A percentile compares a stretch with the other conserved stretches of the same genome.
Evolutionary conservation across 768 basidiomycete genomes (phyloP).

Genomic region (Trametes cubensis): DNA sequence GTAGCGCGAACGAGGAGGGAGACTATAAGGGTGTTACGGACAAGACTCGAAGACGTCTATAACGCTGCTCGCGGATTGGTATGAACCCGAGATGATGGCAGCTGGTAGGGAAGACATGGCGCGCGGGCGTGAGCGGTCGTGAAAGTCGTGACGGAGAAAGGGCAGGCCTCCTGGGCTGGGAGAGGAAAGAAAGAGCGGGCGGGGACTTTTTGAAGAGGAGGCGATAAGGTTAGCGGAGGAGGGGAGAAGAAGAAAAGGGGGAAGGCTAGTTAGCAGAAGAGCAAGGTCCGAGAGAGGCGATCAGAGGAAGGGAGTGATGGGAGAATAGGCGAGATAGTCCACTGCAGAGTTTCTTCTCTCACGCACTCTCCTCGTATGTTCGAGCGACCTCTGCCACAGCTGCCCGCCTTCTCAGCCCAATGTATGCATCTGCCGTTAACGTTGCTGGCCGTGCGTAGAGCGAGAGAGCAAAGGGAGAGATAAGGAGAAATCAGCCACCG

Average conservation of each 20-base stretch:
- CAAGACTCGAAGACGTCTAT: conserved; percentile 28
- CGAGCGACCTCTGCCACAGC: too few relatives aligned
- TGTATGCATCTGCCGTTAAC: too few relatives aligned
- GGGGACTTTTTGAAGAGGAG: neutral
- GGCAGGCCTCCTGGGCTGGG: neutral
- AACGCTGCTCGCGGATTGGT: conserved; percentile 26
- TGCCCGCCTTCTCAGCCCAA: too few relatives aligned
- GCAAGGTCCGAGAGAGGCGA: neutral
- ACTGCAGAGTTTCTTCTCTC: neutral
- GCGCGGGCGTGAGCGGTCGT: conserved; percentile 7
- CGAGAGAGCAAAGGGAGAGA: neutral
- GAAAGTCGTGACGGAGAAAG: conserved; percentile 11
- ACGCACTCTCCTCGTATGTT: neutral
- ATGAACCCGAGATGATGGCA: conserved; percentile 24
- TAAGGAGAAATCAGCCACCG: too few relatives aligned
- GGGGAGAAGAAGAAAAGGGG: neutral
- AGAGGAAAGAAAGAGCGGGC: neutral
- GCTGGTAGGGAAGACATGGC: conserved; percentile 49
- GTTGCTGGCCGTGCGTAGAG: too few relatives aligned
- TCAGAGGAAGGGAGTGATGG: neutral
- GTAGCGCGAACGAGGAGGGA: neutral
- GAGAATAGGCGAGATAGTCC: neutral
- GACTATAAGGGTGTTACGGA: conserved; percentile 4
- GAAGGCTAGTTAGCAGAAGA: neutral
- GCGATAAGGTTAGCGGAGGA: neutral